Evolutionary conservation across 177 flowering plant genomes (phyloP), one percentile per base, ranked within the genome.

Genomic region (Vitis hybrid): DNA sequence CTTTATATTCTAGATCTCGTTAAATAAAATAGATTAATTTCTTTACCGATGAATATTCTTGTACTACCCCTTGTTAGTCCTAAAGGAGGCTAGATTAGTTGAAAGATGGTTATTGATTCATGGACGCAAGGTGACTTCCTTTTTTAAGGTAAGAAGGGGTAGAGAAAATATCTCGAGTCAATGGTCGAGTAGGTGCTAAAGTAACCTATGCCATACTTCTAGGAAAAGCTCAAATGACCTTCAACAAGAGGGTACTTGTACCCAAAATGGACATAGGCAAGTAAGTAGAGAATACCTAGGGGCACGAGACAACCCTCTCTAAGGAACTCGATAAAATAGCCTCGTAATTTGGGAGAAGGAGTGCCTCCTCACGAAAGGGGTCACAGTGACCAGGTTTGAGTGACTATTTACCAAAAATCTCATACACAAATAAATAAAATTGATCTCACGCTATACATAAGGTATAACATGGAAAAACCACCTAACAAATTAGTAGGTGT

Each of bases 221-320:
- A 35, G 46, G 46, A 35, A 35, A 35, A 35, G 7, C 46, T 35
- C 1, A 0, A 35, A 35, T 35, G 46, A 35, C 46, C 7, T 35
- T 35, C 46, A 52, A 52, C 0, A 52, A 52, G 9, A 52, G 14
- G 56, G 13, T 52, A 52, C 56, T 11, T 52, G 56, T 52, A 52
- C 56, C 0, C 1, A 0, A 52, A 52, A 52, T 15, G 0, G n/a
- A 52, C n/a, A 1, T 0, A 52, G 1, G 19, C 19, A 19, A 19
- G 56, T 1, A 11, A 11, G 56, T 0, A 52, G 56, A 52, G 14
- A 52, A 15, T 52, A 52, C 56, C 9, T 52, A 52, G 0, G 56
- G 56, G 56, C n/a, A 15, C n/a, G 2, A 52, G 56, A 12, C 56
- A 52, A 52, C n/a, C 0, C 56, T 52, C 12, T 52, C n/a, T 13